Conservation (phyloP, 75 land plant species). For the Gnetum montanum region DNA sequence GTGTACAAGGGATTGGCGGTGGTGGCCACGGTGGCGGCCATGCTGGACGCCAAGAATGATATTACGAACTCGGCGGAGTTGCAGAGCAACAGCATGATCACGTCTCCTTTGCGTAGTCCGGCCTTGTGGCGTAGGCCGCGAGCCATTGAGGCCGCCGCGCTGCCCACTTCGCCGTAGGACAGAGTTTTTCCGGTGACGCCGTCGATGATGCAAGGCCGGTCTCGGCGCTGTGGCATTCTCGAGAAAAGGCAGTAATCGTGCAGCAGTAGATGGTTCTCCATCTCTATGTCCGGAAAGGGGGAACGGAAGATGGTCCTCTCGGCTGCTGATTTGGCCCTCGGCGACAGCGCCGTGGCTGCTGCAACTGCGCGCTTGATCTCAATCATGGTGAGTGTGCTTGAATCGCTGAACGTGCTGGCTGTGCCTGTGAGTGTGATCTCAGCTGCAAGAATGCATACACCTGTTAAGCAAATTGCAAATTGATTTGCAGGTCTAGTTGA, state of each 20-base stretch:
- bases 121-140: slow-evolving; percentile 2
- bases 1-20: slow-evolving; percentile 96
- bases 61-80: slow-evolving; percentile 78
- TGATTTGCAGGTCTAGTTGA: no score
- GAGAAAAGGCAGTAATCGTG: slow-evolving; percentile 73
- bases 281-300: slow-evolving; percentile 64
- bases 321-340: not conserved
- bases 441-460: no score
- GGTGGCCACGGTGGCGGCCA: slow-evolving; percentile 78
- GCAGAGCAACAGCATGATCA: slow-evolving; percentile 79
- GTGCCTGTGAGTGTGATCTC: no score
- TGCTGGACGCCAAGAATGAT: slow-evolving; percentile 56
- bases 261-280: slow-evolving; percentile 59
- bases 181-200: slow-evolving; percentile 35
- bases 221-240: slow-evolving; percentile 16
- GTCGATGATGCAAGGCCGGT: slow-evolving; percentile 43
- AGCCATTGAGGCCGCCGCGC: slow-evolving; percentile 17
- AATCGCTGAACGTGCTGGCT: no score
- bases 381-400: no score
- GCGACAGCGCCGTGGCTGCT: no score
- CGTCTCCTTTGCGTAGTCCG: slow-evolving; percentile 65
- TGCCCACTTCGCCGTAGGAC: slow-evolving; percentile 40
- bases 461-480: no score
- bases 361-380: no score
- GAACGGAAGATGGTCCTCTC: slow-evolving; percentile 37